phyloP scores from a whole-genome alignment of 345 rosid genomes.

The Euphorbia tirucalli region DNA sequence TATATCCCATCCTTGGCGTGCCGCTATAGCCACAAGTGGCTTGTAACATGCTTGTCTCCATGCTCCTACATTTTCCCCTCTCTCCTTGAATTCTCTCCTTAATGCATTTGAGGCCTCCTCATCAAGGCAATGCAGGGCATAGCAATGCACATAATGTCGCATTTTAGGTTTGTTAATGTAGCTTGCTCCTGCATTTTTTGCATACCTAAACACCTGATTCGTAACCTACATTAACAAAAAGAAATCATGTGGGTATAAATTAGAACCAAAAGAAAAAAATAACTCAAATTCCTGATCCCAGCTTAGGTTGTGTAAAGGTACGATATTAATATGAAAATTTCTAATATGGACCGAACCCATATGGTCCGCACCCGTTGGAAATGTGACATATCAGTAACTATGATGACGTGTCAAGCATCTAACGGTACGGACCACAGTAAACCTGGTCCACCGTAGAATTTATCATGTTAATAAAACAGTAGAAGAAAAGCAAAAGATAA shows the following conservation, averaged over 20 bases:
- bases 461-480: no score
- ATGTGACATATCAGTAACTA: no score
- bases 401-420: no score
- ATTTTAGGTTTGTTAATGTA: conserved; percentile 98
- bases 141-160: conserved; percentile 98
- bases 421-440: no score
- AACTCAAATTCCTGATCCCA: background rate
- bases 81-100: conserved; percentile 76
- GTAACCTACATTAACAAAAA: conserved; percentile 55
- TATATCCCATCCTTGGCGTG: conserved; percentile 91
- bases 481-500: background rate
- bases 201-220: conserved; percentile 91
- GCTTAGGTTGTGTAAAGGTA: no score
- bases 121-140: conserved; percentile 90
- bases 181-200: conserved; percentile 91
- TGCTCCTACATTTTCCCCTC: conserved; percentile 94
- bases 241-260: no score
- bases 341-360: no score
- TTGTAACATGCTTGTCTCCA: conserved; percentile 98
- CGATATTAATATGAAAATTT: background rate
- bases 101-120: conserved; percentile 78
- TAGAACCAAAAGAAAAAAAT: no score
- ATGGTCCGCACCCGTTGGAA: no score
- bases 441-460: no score
- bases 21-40: conserved; percentile 82